phyloP scores from a whole-genome alignment of 139 green algal genomes.

The Coelastrella sp. region DNA sequence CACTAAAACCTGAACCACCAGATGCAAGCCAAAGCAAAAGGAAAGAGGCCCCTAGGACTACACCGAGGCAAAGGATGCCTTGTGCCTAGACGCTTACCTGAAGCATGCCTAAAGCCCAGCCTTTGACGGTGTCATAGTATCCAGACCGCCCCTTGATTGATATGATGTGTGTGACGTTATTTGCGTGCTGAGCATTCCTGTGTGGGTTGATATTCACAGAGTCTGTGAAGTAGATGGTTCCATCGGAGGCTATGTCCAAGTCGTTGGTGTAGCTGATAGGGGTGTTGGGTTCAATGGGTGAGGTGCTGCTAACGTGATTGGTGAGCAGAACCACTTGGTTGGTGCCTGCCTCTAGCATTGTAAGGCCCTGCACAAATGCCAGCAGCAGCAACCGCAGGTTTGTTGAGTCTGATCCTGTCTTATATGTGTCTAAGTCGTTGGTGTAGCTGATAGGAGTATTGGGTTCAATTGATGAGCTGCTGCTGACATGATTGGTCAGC shows the following conservation, averaged over 20 bases:
- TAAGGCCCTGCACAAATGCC: conserved; percentile 55
- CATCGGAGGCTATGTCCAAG: conserved; percentile 72
- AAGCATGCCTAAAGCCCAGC: conserved; percentile 39
- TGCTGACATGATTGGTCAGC: conserved; percentile 48
- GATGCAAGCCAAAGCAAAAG: no score
- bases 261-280: conserved; percentile 37
- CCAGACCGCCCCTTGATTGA: conserved; percentile 1
- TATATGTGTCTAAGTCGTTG: conserved; percentile 83
- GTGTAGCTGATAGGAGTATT: conserved; percentile 64
- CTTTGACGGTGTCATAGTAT: conserved; percentile 47
- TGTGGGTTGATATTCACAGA: conserved; percentile 12
- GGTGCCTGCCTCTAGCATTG: conserved; percentile 49
- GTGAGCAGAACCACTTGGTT: conserved; percentile 41
- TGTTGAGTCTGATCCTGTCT: background rate
- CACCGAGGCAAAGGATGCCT: no score
- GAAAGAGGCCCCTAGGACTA: no score
- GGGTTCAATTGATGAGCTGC: conserved; percentile 32
- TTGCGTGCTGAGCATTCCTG: conserved; percentile 21
- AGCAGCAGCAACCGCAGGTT: no score
- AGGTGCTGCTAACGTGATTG: conserved; percentile 41
- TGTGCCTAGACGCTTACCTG: background rate
- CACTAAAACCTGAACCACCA: background rate
- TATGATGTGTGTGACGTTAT: conserved; percentile 11
- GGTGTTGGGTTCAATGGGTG: conserved; percentile 8
- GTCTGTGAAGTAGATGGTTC: conserved; percentile 76